phyloP scores from a whole-genome alignment of 2,329 filamentous ascomycete species.

The Fusarium pseudograminearum region DNA sequence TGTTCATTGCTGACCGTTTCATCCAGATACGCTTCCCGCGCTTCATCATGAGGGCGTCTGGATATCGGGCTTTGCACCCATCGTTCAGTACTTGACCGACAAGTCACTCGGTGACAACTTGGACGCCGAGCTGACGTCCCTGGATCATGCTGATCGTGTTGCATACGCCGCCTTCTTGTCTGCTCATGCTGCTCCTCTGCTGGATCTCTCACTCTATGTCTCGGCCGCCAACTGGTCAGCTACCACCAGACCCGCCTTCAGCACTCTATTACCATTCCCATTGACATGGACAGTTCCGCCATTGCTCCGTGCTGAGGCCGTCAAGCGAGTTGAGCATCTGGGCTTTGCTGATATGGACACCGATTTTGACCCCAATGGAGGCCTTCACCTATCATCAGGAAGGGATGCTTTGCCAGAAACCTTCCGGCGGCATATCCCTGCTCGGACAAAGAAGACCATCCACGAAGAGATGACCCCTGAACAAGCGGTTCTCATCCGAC shows the following conservation, averaged over 20 bases:
- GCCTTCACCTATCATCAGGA: slow-evolving; percentile 54
- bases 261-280: slow-evolving; percentile 83
- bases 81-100: slow-evolving; percentile 67
- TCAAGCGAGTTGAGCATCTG: slow-evolving; percentile 75
- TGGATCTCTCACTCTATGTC: slow-evolving; percentile 90
- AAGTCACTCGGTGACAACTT: slow-evolving; percentile 53
- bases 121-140: slow-evolving; percentile 55
- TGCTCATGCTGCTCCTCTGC: slow-evolving; percentile 78
- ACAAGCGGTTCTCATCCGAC: slow-evolving; percentile 78
- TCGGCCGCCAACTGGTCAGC: slow-evolving; percentile 88
- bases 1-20: slow-evolving; percentile 40
- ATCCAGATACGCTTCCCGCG: slow-evolving; percentile 66
- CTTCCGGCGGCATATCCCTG: slow-evolving; percentile 55
- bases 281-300: slow-evolving; percentile 88
- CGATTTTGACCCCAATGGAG: slow-evolving; percentile 60
- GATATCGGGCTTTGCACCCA: slow-evolving; percentile 70
- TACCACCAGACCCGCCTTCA: slow-evolving; percentile 83
- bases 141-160: slow-evolving; percentile 60
- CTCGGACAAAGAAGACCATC: slow-evolving; percentile 66
- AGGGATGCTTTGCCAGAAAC: slow-evolving; percentile 56
- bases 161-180: slow-evolving; percentile 77
- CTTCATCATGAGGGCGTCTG: slow-evolving; percentile 65
- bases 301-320: slow-evolving; percentile 76
- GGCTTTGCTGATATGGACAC: slow-evolving; percentile 76
- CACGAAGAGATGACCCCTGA: slow-evolving; percentile 74